Evolutionary conservation across 225 moss, liverwort and hornwort species (phyloP).

Genomic region (Polytrichum commune): DNA sequence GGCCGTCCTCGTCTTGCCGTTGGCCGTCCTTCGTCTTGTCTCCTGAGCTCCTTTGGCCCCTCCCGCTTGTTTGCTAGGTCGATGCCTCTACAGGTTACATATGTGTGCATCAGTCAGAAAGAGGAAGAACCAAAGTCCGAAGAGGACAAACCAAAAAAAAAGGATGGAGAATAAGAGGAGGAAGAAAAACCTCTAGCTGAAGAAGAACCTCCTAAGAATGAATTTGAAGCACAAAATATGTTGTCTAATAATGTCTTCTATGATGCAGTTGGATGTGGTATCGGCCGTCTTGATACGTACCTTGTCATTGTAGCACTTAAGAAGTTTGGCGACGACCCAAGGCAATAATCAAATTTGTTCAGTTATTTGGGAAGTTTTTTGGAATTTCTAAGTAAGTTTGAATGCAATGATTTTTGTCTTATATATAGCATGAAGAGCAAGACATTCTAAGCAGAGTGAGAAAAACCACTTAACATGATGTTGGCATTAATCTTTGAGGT

Average conservation of each 20-base stretch:
- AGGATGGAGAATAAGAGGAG: conserved; percentile 44
- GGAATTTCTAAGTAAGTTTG: conserved; percentile 56
- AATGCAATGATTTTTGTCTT: not conserved
- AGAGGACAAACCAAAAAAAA: conserved; percentile 51
- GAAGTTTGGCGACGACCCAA: conserved; percentile 78
- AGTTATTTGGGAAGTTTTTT: conserved; percentile 86
- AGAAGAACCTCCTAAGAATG: conserved; percentile 58
- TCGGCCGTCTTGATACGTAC: conserved; percentile 71
- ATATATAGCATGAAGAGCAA: too few species aligned
- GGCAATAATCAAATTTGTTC: conserved; percentile 49
- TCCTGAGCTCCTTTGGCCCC: too few species aligned
- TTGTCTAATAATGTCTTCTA: conserved; percentile 75
- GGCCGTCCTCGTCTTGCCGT: too few species aligned
- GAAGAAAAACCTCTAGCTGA: conserved; percentile 40
- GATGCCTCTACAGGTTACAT: too few species aligned
- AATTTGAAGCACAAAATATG: conserved; percentile 81
- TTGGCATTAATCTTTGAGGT: too few species aligned
- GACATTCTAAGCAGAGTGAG: too few species aligned
- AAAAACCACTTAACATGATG: too few species aligned
- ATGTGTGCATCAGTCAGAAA: conserved; percentile 42
- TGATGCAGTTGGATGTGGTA: conserved; percentile 78
- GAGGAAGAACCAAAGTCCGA: conserved; percentile 42
- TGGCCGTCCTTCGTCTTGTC: too few species aligned
- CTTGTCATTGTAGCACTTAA: conserved; percentile 78
- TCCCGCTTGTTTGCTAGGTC: too few species aligned